These are phyloP conservation scores for Diaporthe capsici DNA, from an alignment of 2,329 filamentous ascomycete genomes.

Conservation along the genomic window DNA sequence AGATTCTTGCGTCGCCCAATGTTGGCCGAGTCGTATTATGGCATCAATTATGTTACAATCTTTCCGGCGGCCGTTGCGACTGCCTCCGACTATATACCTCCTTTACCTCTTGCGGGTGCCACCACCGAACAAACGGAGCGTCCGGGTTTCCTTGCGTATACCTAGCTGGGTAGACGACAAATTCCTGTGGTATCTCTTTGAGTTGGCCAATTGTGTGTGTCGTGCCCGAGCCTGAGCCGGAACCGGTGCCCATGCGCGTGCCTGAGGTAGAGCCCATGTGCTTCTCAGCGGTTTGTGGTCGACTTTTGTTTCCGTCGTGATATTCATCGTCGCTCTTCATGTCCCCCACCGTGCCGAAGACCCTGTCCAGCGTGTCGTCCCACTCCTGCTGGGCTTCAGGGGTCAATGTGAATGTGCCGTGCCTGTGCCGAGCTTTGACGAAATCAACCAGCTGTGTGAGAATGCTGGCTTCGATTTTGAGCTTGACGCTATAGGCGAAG, in stretches of 20 bases:
- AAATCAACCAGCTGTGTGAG: constrained; percentile 55
- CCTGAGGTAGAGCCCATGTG: not conserved
- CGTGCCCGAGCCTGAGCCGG: not conserved
- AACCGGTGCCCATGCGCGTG: not conserved
- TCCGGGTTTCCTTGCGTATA: not conserved
- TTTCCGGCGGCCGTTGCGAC: constrained; percentile 16
- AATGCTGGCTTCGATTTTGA: constrained; percentile 70
- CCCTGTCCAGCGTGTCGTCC: constrained; percentile 25
- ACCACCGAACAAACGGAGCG: constrained; percentile 9
- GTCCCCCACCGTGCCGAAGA: not conserved
- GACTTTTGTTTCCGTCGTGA: not conserved
- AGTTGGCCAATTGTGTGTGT: not conserved
- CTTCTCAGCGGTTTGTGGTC: not conserved
- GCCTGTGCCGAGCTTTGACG: constrained; percentile 8
- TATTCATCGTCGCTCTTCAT: constrained; percentile 7
- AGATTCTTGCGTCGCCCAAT: not conserved
- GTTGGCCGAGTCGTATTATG: not conserved
- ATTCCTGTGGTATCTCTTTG: not conserved
- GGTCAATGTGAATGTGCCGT: constrained; percentile 18
- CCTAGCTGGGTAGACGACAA: not conserved
- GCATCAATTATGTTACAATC: not conserved
- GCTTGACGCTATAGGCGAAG: constrained; percentile 60
- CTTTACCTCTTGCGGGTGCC: constrained; percentile 16
- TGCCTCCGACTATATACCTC: constrained; percentile 29
- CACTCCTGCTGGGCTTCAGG: constrained; percentile 32